phyloP scores from a whole-genome alignment of 495 filamentous ascomycete species.

The Aspergillus campestris region DNA sequence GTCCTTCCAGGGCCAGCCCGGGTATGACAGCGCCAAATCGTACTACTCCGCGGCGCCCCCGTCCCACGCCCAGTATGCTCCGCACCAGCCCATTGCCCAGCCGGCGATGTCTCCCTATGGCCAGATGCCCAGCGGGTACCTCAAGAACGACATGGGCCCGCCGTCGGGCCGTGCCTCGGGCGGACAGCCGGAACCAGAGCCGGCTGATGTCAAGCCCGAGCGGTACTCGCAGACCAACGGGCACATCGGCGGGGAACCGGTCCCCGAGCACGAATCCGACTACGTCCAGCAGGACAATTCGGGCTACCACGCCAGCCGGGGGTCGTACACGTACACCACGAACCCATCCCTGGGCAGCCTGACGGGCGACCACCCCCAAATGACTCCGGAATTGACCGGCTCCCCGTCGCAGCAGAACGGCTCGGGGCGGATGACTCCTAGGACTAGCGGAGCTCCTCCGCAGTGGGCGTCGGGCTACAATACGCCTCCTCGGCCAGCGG shows the following conservation, averaged over 20 bases:
- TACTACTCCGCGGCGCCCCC: constrained; percentile 72
- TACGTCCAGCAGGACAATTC: constrained; percentile 66
- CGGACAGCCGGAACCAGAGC: constrained; percentile 49
- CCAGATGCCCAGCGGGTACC: constrained; percentile 53
- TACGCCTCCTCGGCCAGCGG: constrained; percentile 65
- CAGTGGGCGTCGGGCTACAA: constrained; percentile 75
- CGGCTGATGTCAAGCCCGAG: constrained; percentile 62
- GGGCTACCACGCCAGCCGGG: constrained; percentile 58
- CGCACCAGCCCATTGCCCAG: constrained; percentile 51
- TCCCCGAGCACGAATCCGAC: constrained; percentile 70
- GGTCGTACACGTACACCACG: constrained; percentile 66
- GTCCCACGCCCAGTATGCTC: constrained; percentile 61
- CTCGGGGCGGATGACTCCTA: constrained; percentile 80
- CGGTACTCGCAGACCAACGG: constrained; percentile 48
- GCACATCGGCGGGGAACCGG: constrained; percentile 55
- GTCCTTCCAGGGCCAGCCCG: constrained; percentile 58
- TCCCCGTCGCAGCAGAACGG: constrained; percentile 79
- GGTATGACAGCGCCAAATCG: constrained; percentile 68
- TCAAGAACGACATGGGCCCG: constrained; percentile 89
- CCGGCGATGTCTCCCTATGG: constrained; percentile 66
- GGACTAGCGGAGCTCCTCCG: constrained; percentile 56
- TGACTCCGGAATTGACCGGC: constrained; percentile 77
- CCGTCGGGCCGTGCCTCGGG: constrained; percentile 55
- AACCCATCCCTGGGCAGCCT: constrained; percentile 55
- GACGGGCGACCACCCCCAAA: constrained; percentile 66